These are phyloP conservation scores for Hymenotorrendiella dingleyae DNA, from an alignment of 2,329 filamentous ascomycete species.

Conservation along the genomic window DNA sequence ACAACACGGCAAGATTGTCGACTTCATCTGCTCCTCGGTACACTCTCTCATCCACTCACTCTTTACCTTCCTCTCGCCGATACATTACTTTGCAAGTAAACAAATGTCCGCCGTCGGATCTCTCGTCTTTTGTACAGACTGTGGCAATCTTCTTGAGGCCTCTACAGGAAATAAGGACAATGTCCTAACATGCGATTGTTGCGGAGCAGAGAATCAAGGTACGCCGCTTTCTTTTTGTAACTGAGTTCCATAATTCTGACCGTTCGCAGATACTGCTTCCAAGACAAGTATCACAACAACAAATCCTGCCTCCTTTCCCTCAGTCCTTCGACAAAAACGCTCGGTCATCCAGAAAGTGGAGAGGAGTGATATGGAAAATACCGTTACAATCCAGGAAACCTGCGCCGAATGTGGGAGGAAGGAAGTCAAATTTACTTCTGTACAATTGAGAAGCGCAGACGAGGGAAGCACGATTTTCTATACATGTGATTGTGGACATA, in stretches of 20 bases:
- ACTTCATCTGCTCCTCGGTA: too few relatives aligned
- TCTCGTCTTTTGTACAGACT: conserved; percentile 87
- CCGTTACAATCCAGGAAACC: conserved; percentile 59
- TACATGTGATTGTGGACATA: conserved; percentile 79
- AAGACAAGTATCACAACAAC: conserved; percentile 75
- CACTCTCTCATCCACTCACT: too few relatives aligned
- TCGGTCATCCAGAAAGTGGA: conserved; percentile 82
- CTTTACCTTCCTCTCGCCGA: too few relatives aligned
- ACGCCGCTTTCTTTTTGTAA: conserved; percentile 17
- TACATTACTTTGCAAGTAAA: too few relatives aligned
- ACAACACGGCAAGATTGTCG: too few relatives aligned
- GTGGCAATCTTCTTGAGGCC: conserved; percentile 81
- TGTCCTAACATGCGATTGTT: conserved; percentile 76
- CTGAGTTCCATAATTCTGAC: not conserved
- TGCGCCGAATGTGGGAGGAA: conserved; percentile 77
- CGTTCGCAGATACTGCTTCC: conserved; percentile 55
- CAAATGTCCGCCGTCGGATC: conserved; percentile 87
- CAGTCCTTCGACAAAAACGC: conserved; percentile 74
- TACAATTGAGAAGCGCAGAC: conserved; percentile 86
- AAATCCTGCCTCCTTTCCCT: conserved; percentile 88
- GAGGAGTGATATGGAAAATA: conserved; percentile 69
- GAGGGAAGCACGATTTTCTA: conserved; percentile 93
- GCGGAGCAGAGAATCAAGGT: conserved; percentile 82
- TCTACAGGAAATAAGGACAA: conserved; percentile 72
- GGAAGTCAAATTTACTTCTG: conserved; percentile 78